Percentiles rank a stretch among this genome's conserved stretches.
Evolutionary conservation across 306 rosid species (phyloP).

Genomic region (Lablab purpureus): DNA sequence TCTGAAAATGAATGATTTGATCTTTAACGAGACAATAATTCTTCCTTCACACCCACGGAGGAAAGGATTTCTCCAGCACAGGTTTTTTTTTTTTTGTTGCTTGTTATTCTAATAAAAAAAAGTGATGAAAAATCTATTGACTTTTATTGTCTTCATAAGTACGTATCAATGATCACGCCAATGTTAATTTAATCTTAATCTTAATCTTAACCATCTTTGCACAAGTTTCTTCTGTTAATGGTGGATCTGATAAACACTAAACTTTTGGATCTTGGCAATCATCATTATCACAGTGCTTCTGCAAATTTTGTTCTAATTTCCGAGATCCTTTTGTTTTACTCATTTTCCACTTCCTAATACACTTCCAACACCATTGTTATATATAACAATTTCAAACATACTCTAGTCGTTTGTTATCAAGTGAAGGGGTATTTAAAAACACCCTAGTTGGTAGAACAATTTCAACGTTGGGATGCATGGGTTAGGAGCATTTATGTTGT

Average conservation of each 20-base stretch:
- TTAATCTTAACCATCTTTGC: not conserved
- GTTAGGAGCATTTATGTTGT: constrained; percentile 49
- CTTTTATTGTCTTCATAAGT: constrained; percentile 1
- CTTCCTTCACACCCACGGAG: not conserved
- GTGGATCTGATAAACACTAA: constrained; percentile 24
- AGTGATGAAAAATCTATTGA: not conserved
- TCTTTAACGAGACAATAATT: constrained; percentile 18
- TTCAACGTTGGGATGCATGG: constrained; percentile 30
- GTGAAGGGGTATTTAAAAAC: not conserved
- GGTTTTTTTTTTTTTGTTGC: not conserved
- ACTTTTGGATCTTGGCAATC: constrained; percentile 26
- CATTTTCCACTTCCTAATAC: not conserved
- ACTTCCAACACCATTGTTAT: not conserved
- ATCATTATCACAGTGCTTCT: not conserved
- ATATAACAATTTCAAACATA: not conserved
- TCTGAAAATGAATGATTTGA: not conserved
- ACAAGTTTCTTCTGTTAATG: constrained; percentile 26
- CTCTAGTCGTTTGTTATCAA: not conserved
- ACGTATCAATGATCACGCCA: constrained; percentile 8
- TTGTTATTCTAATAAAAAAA: not conserved
- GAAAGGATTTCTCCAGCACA: constrained; percentile 8
- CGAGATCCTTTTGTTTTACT: not conserved
- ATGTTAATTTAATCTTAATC: not conserved
- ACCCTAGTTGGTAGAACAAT: constrained; percentile 15
- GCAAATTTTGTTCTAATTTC: not conserved